phyloP scores from a whole-genome alignment of 140 eudicot species.

The Ambrosia hybrid region DNA sequence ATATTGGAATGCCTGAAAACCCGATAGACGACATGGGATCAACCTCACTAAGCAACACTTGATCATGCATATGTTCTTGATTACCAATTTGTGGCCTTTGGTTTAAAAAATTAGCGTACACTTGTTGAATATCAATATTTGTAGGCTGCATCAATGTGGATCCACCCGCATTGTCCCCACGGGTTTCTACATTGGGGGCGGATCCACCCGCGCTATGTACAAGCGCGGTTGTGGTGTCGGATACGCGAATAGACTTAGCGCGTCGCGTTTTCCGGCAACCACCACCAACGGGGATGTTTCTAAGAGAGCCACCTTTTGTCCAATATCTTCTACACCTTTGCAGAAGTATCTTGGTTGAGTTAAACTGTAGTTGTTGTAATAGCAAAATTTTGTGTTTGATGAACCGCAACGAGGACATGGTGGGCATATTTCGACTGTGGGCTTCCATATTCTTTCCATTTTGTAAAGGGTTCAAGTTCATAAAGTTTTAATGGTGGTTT shows the following conservation, averaged over 20 bases:
- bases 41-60: conserved; percentile 23
- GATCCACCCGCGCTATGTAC: conserved; percentile 16
- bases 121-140: conserved; percentile 61
- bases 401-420: conserved; percentile 84
- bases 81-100: conserved; percentile 25
- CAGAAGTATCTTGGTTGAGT: conserved; percentile 79
- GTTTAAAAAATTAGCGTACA: conserved; percentile 65
- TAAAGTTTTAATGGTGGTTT: conserved; percentile 16
- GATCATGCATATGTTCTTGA: conserved; percentile 30
- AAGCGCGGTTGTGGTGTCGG: conserved; percentile 15
- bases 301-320: conserved; percentile 83
- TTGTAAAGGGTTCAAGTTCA: conserved; percentile 20
- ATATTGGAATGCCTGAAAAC: conserved; percentile 31
- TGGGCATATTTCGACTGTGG: conserved; percentile 57
- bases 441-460: conserved; percentile 77
- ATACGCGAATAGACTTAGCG: conserved; percentile 36
- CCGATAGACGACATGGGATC: conserved; percentile 34
- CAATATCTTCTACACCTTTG: conserved; percentile 77
- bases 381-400: conserved; percentile 70
- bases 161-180: conserved; percentile 15
- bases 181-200: conserved; percentile 17
- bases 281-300: conserved; percentile 75
- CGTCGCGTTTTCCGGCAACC: conserved; percentile 61
- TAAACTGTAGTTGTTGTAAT: conserved; percentile 70
- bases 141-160: conserved; percentile 36